phyloP scores from a whole-genome alignment of 257 asterid genomes.

The Solanum clarkiae region DNA sequence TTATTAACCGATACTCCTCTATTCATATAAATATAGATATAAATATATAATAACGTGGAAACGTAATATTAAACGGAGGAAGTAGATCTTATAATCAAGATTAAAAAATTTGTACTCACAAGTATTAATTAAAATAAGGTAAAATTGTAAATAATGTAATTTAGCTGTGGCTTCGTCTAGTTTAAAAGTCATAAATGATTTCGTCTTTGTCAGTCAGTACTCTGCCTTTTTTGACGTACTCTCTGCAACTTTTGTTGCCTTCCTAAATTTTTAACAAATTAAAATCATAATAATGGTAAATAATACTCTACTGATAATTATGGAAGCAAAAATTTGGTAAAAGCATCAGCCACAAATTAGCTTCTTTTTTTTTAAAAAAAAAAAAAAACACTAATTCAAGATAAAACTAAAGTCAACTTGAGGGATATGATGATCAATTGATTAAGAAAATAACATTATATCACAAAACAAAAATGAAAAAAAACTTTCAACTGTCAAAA shows the following conservation, averaged over 20 bases:
- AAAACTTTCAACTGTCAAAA: neutral
- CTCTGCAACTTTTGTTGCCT: neutral
- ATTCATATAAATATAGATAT: too few species aligned
- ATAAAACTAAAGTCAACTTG: neutral
- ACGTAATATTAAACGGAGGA: too few species aligned
- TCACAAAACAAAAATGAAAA: neutral
- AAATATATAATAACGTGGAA: too few species aligned
- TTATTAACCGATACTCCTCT: too few species aligned
- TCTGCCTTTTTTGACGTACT: neutral
- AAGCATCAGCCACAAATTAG: neutral
- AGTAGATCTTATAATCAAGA: too few species aligned
- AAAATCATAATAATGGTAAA: neutral
- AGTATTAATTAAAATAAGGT: neutral
- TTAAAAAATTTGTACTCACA: neutral
- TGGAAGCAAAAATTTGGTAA: neutral
- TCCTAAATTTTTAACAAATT: neutral
- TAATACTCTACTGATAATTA: neutral
- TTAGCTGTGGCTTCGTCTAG: neutral
- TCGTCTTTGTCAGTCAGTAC: neutral
- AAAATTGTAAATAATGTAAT: neutral
- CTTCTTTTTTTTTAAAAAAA: neutral
- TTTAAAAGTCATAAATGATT: neutral
- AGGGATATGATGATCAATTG: neutral
- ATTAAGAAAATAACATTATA: neutral
- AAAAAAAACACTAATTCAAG: neutral